Evolutionary conservation across 1,284 basidiomycete genomes (phyloP), one percentile per base, ranked within the genome.

Genomic region (Heterobasidion occidentale): DNA sequence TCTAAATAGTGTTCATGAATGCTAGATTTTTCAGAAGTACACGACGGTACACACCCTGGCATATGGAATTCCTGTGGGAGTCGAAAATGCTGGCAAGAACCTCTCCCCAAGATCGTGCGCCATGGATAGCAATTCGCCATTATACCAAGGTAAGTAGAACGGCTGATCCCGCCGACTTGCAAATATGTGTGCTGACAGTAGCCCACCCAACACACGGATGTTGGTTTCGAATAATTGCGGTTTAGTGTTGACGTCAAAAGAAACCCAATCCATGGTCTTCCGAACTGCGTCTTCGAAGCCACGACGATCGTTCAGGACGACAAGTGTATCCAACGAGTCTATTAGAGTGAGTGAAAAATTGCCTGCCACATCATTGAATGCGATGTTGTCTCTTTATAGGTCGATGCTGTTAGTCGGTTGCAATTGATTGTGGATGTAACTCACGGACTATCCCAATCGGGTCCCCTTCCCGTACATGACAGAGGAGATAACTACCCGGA

Each of bases 191-290:
- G 84, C 94, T 6, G 92, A 93, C 12, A 98, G 70, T 48, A 98
- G 77, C 3, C 92, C 92, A 5, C 95, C 94, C 4, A 98, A 74
- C 2, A 92, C 90, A 36, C 92, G 84, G 59, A 95, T 95, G 2
- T 90, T 95, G 15, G 89, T 90, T 73, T 94, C 92, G 65, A 94
- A 94, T 3, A 94, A 86, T 76, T 98, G 94, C 42, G 92, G 92
- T 71, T 85, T 90, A 36, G 91, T 91, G 69, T 94, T 87, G 59
- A 94, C 88, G 65, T 94, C 86, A 65, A 94, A 94, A 2, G 83
- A 86, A 48, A 94, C 90, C 76, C 79, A 83, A 55, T 84, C 69
- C 57, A 94, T 88, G 54, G 88, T 78, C 61, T 89, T 81, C 56
- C 78, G 80, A 54, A 94, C 86, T 7, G 88, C 90, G 33, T 72